Conservation (phyloP, 2,329 filamentous ascomycete species). For the Sarocladium oryzae region DNA sequence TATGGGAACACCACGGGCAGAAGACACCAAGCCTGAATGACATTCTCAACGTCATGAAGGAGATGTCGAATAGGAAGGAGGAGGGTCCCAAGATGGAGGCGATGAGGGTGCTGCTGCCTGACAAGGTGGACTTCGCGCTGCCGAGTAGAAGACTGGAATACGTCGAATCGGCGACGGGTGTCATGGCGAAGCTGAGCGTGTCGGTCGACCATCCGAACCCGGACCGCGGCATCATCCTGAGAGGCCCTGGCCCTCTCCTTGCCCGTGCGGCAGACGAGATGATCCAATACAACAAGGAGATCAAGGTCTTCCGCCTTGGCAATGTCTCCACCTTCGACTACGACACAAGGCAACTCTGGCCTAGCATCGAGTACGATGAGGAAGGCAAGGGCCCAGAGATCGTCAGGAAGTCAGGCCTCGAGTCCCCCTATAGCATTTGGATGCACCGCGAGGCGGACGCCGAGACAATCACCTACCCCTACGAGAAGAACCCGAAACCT, state of each 20-base stretch:
- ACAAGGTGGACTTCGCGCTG: slow-evolving; percentile 27
- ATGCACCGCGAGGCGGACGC: slow-evolving; percentile 17
- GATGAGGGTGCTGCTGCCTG: slow-evolving; percentile 29
- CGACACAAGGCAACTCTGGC: slow-evolving; percentile 29
- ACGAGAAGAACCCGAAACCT: slow-evolving; percentile 33
- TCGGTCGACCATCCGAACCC: slow-evolving; percentile 22
- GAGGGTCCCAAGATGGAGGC: slow-evolving; percentile 27
- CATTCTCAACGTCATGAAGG: slow-evolving; percentile 31
- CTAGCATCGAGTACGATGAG: slow-evolving; percentile 18
- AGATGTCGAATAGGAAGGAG: slow-evolving; percentile 18
- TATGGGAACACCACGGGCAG: slow-evolving; percentile 23
- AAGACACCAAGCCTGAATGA: slow-evolving; percentile 16
- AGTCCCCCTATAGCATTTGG: slow-evolving; percentile 23
- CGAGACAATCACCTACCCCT: slow-evolving; percentile 22
- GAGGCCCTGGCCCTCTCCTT: slow-evolving; percentile 23
- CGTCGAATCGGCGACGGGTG: slow-evolving; percentile 27
- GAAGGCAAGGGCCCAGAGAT: background rate
- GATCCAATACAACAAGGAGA: slow-evolving; percentile 21
- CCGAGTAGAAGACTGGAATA: slow-evolving; percentile 26
- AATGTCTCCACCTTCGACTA: slow-evolving; percentile 28
- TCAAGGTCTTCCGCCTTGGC: slow-evolving; percentile 30
- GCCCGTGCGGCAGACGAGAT: slow-evolving; percentile 29
- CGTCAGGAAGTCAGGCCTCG: background rate
- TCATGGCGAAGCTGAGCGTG: slow-evolving; percentile 25
- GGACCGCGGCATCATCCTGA: slow-evolving; percentile 21